Evolutionary conservation across 306 rosid genomes (phyloP), one percentile per base, ranked within the genome.

Genomic region (Rosa lucieae): DNA sequence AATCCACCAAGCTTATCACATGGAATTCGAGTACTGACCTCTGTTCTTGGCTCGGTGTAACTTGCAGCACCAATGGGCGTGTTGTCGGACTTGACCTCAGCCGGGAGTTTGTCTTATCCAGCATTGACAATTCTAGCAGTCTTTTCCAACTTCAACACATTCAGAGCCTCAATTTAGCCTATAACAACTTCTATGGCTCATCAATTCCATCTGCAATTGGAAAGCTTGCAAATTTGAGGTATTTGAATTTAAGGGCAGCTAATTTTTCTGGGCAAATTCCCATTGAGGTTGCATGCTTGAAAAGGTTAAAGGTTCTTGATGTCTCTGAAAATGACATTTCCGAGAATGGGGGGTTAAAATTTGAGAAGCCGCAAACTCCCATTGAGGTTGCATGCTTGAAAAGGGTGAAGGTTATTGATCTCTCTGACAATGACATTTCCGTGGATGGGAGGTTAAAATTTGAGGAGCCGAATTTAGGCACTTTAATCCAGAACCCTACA

Each of bases 201-300:
- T 3, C 3, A 5, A 81, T 87, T 15, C 86, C 89, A 8, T 4
- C 86, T 0, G 40, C 75, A 14, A 43, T 87, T 15, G 76, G 58
- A 2, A 63, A 74, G 0, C 74, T 84, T 10, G 4, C 47, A 4
- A 72, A 59, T 40, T 84, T 84, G 78, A 73, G 63, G 63, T 56
- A 56, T 56, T 13, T 56, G 12, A 56, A 56, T 56, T 56, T 56
- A 56, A 2, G 5, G 1, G 2, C 0, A 2, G 13, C 63, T 9
- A 2, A 0, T 56, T n/a, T 8, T n/a, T 56, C 32, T 8, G 32
- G 32, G 63, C 63, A 21, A 21, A 56, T 56, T 56, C 63, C 63
- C 29, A 21, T n/a, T 3, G 63, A 56, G 29, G 29, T 26, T 26
- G 29, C 29, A 26, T 26, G 29, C 29, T 26, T 26, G 29, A 26